phyloP scores from a whole-genome alignment of 805 yeast genomes.

The Ogataea saltuana region DNA sequence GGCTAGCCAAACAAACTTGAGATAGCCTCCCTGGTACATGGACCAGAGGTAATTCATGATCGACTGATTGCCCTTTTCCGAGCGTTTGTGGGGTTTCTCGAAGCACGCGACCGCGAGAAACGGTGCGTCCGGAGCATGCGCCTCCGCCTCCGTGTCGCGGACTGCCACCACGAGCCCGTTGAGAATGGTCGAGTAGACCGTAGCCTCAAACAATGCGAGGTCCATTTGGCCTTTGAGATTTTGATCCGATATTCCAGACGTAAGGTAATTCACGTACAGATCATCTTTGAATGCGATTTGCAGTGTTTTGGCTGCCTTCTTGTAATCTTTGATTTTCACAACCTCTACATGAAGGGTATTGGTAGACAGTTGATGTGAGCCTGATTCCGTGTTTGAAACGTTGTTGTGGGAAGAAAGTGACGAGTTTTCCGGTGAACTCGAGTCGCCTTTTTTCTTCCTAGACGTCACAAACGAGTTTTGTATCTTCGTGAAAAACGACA shows the following conservation, averaged over 20 bases:
- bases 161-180: constrained; percentile 52
- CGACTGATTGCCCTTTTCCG: constrained; percentile 27
- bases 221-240: constrained; percentile 43
- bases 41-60: constrained; percentile 36
- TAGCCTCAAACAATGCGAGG: constrained; percentile 52
- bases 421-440: constrained; percentile 8
- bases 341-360: constrained; percentile 32
- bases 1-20: constrained; percentile 37
- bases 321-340: constrained; percentile 44
- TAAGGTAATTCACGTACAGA: constrained; percentile 52
- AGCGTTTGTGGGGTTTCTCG: constrained; percentile 34
- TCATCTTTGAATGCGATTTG: constrained; percentile 56
- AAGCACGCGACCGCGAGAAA: constrained; percentile 57
- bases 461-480: constrained; percentile 22
- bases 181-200: constrained; percentile 51
- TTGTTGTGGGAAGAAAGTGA: not conserved
- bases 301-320: constrained; percentile 55
- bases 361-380: not conserved
- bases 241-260: constrained; percentile 40
- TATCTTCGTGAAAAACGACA: constrained; percentile 23
- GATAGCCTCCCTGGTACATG: constrained; percentile 36
- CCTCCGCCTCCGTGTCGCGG: constrained; percentile 49
- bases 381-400: not conserved
- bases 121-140: constrained; percentile 41
- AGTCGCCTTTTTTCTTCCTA: constrained; percentile 14